phyloP scores from a whole-genome alignment of 805 yeast species.

The Candida sphagnicola region DNA sequence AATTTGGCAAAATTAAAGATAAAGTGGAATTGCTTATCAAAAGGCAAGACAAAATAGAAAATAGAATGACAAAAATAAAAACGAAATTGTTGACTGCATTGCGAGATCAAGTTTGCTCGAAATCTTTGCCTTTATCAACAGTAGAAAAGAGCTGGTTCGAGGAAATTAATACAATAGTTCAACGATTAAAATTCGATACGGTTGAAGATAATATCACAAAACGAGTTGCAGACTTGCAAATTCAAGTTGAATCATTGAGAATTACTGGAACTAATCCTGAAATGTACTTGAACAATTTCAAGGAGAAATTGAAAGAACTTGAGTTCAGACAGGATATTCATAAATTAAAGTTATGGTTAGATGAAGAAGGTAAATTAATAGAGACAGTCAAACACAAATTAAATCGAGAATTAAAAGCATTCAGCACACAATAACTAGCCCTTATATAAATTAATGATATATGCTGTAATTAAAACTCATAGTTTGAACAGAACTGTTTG shows the following conservation, averaged over 20 bases:
- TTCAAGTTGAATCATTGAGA: conserved; percentile 16
- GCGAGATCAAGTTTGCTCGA: conserved; percentile 16
- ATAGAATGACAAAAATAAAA: conserved; percentile 18
- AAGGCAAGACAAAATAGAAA: conserved; percentile 20
- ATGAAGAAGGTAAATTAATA: conserved; percentile 17
- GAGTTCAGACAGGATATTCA: conserved; percentile 13
- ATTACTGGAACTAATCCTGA: conserved; percentile 6
- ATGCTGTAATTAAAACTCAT: not conserved
- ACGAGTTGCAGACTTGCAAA: conserved; percentile 13
- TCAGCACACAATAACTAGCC: not conserved
- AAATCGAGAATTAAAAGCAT: conserved; percentile 7
- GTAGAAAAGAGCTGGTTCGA: conserved; percentile 35
- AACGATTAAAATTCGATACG: conserved; percentile 8
- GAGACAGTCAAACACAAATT: conserved; percentile 11
- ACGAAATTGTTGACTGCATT: conserved; percentile 18
- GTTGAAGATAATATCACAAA: conserved; percentile 10
- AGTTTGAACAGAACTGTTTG: not conserved
- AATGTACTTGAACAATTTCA: conserved; percentile 1
- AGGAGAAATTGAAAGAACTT: conserved; percentile 12
- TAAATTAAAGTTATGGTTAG: conserved; percentile 15
- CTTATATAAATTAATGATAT: not conserved
- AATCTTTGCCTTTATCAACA: conserved; percentile 27
- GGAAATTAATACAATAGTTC: conserved; percentile 28
- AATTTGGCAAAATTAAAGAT: conserved; percentile 3
- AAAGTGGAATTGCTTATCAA: conserved; percentile 11